These are phyloP conservation scores for Botryotinia convoluta DNA, from an alignment of 2,329 filamentous ascomycete genomes.

Conservation along the genomic window DNA sequence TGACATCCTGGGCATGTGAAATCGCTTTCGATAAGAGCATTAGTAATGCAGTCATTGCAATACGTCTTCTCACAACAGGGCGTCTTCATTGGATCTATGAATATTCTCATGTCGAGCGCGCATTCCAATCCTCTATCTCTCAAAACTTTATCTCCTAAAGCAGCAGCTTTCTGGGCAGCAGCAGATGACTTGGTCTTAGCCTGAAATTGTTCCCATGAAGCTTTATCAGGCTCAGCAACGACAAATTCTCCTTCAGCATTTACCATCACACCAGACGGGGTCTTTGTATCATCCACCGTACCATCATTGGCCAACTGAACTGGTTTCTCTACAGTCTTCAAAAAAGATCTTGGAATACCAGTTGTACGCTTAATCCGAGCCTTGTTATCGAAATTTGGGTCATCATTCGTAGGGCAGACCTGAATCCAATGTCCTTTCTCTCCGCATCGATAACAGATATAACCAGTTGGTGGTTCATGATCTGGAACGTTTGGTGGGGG, in stretches of 20 bases:
- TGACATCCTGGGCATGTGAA: conserved; percentile 92
- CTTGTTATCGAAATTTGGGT: conserved; percentile 91
- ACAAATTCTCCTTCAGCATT: conserved; percentile 98
- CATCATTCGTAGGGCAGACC: conserved; percentile 95
- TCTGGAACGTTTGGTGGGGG: conserved; percentile 73
- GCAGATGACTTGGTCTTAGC: conserved; percentile 87
- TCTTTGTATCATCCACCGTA: conserved; percentile 75
- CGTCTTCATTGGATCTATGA: conserved; percentile 98
- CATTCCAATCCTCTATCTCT: conserved; percentile 88
- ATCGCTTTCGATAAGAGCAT: conserved; percentile 97
- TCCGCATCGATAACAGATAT: conserved; percentile 93
- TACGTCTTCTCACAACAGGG: conserved; percentile 98
- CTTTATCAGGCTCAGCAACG: conserved; percentile 91
- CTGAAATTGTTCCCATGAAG: conserved; percentile 95
- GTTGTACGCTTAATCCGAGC: conserved; percentile 94
- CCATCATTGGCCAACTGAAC: conserved; percentile 70
- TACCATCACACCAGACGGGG: conserved; percentile 89
- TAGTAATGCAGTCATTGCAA: conserved; percentile 99
- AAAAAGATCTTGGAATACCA: conserved; percentile 90
- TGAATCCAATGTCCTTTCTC: conserved; percentile 99
- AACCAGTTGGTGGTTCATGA: conserved; percentile 88
- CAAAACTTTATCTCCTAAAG: conserved; percentile 78
- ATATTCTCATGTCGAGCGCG: conserved; percentile 95
- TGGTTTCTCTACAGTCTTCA: conserved; percentile 94
- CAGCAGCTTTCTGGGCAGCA: conserved; percentile 74